Conservation (phyloP, 176 grass and related monocot genomes). For the Oryza officinalis region DNA sequence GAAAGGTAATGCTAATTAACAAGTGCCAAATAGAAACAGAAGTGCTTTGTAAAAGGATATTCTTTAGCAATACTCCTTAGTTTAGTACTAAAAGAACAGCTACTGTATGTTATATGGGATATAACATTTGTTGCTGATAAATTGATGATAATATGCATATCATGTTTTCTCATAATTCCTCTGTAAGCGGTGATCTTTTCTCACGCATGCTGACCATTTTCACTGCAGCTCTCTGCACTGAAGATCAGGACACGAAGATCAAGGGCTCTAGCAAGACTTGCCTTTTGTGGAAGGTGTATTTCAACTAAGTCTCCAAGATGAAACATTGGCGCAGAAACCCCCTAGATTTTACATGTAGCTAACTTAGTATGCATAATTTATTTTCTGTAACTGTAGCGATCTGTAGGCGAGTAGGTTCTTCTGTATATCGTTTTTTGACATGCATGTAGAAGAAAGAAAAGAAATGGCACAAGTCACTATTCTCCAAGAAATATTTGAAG, state of each 20-base stretch:
- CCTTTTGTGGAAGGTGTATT: conserved; percentile 58
- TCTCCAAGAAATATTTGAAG: conserved; percentile 3
- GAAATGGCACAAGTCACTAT: conserved; percentile 25
- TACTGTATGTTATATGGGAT: background rate
- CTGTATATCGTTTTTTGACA: conserved; percentile 41
- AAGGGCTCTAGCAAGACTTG: conserved; percentile 49
- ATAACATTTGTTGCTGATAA: background rate
- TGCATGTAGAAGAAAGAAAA: conserved; percentile 32
- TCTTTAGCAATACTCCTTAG: background rate
- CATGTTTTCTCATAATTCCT: background rate
- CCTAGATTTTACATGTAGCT: conserved; percentile 25
- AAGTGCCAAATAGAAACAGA: background rate
- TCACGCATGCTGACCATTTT: conserved; percentile 10
- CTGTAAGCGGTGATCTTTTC: background rate
- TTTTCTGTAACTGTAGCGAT: conserved; percentile 20
- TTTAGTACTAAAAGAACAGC: background rate
- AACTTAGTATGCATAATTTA: conserved; percentile 12
- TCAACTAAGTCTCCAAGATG: conserved; percentile 46
- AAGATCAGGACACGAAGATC: conserved; percentile 54
- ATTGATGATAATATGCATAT: background rate
- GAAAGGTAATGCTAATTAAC: conserved; percentile 57
- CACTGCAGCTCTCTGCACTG: conserved; percentile 45
- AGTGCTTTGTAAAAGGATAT: background rate
- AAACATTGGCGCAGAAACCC: background rate
- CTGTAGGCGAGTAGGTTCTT: conserved; percentile 28